phyloP scores from a whole-genome alignment of 352 stramenopile genomes.

The Phytophthora pini region DNA sequence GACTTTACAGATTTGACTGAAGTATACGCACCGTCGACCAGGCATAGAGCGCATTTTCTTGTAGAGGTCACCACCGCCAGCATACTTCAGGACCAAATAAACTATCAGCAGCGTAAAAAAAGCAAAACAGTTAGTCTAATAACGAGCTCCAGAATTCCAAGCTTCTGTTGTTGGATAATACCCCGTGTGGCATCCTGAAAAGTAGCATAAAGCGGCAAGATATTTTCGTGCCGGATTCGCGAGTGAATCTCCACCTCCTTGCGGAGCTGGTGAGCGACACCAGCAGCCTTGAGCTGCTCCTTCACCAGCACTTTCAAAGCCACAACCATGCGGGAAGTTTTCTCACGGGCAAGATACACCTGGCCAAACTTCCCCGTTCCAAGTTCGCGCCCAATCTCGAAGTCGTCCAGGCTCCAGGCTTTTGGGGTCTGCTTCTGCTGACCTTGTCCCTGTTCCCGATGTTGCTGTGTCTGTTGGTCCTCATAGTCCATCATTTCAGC shows the following conservation, averaged over 20 bases:
- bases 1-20: neutral
- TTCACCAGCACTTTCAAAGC: conserved; percentile 94
- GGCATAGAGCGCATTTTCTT: conserved; percentile 72
- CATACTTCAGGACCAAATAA: conserved; percentile 91
- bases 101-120: conserved; percentile 36
- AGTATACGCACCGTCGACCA: conserved; percentile 41
- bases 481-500: conserved; percentile 39
- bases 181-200: conserved; percentile 82
- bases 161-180: conserved; percentile 11
- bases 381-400: conserved; percentile 85
- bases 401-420: conserved; percentile 87
- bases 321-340: conserved; percentile 78
- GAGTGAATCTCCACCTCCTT: conserved; percentile 94
- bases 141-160: neutral
- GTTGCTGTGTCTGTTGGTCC: conserved; percentile 28
- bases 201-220: conserved; percentile 85
- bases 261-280: conserved; percentile 79
- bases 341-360: conserved; percentile 90
- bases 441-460: conserved; percentile 21
- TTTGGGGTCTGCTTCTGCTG: conserved; percentile 44
- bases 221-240: conserved; percentile 88
- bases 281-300: conserved; percentile 69
- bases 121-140: conserved; percentile 3
- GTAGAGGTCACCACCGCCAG: conserved; percentile 84
- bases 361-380: conserved; percentile 91